Percentiles rank a stretch among this genome's conserved stretches.
Conservation (phyloP, 1,139 yeast genomes). For the Suhomyces guaymorum region DNA sequence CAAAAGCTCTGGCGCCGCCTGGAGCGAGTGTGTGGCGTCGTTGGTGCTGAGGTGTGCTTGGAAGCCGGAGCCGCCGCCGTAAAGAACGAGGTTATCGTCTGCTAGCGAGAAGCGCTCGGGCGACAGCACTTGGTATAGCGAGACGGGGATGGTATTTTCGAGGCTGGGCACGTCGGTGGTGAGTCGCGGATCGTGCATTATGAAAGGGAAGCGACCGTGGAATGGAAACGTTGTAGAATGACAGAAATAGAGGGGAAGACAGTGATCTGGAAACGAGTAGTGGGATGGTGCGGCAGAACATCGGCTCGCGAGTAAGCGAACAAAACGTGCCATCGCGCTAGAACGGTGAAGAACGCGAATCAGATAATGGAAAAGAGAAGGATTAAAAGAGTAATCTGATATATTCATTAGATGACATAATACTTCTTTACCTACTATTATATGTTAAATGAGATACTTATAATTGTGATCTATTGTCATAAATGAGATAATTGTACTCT, state of each 20-base stretch:
- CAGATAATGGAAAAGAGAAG: no score
- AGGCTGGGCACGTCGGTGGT: constrained; percentile 39
- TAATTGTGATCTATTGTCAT: no score
- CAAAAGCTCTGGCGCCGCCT: constrained; percentile 13
- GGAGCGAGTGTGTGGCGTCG: constrained; percentile 19
- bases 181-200: constrained; percentile 17
- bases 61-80: constrained; percentile 39
- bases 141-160: constrained; percentile 43
- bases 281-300: no score
- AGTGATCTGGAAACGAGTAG: not conserved
- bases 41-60: constrained; percentile 17
- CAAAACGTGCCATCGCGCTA: no score
- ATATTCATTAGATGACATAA: no score
- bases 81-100: constrained; percentile 45
- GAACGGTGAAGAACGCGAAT: no score
- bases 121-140: constrained; percentile 37
- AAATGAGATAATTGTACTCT: no score
- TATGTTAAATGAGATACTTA: no score
- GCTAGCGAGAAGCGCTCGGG: constrained; percentile 42
- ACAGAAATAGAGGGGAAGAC: not conserved
- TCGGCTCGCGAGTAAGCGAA: not conserved
- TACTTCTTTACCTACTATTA: no score
- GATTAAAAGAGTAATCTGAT: no score
- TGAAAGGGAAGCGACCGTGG: constrained; percentile 10
- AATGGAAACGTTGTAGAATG: not conserved